phyloP scores from a whole-genome alignment of 352 stramenopile species.

The Pythium myriotylum region DNA sequence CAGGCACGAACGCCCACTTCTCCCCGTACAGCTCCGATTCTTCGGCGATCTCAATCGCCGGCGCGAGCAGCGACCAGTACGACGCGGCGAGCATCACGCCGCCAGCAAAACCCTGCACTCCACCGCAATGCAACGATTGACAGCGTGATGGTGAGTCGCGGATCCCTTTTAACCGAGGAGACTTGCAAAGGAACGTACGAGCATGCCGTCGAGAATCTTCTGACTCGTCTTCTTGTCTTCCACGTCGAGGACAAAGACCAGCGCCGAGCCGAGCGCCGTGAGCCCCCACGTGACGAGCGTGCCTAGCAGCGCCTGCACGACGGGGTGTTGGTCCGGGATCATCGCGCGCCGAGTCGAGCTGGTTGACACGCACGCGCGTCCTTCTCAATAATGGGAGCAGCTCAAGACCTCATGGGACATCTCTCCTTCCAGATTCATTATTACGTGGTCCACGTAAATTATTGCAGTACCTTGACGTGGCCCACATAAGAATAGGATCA shows the following conservation, averaged over 20 bases:
- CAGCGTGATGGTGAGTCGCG: no score
- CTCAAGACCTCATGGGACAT: neutral
- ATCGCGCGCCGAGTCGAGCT: constrained; percentile 30
- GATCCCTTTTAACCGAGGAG: neutral
- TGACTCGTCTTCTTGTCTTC: constrained; percentile 69
- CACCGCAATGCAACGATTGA: neutral
- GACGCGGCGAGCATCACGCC: constrained; percentile 91
- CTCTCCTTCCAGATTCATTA: neutral
- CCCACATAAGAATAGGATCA: neutral
- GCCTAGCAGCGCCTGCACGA: constrained; percentile 80
- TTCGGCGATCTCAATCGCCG: constrained; percentile 85
- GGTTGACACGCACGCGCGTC: neutral
- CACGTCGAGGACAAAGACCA: constrained; percentile 87
- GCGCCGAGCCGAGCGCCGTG: constrained; percentile 70
- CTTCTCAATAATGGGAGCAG: neutral
- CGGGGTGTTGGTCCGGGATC: constrained; percentile 74
- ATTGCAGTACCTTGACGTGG: neutral
- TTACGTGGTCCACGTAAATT: constrained; percentile 18
- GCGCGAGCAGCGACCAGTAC: constrained; percentile 89
- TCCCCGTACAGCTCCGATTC: constrained; percentile 81
- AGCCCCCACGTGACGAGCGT: constrained; percentile 86
- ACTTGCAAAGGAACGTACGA: constrained; percentile 32
- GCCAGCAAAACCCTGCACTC: constrained; percentile 74
- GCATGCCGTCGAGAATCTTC: constrained; percentile 84
- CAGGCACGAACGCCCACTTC: constrained; percentile 80